A percentile compares a stretch with the other conserved stretches of the same genome.
Conservation (phyloP, 2,329 filamentous ascomycete species). For the Ophiostoma ips region DNA sequence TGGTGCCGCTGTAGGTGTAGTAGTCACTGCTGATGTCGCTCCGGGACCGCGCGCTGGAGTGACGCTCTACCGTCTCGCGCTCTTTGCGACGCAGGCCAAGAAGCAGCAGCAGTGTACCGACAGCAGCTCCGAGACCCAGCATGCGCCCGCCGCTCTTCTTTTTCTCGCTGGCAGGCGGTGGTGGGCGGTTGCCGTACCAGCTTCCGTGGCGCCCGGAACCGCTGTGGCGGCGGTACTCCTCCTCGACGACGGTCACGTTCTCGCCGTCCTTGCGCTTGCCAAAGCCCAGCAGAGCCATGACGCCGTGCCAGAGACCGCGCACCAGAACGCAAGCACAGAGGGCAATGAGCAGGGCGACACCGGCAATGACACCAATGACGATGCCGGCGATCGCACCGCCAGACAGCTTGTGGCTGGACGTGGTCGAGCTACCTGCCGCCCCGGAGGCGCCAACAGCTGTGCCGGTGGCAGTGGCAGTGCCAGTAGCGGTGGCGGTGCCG, state of each 20-base stretch:
- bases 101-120: conserved; percentile 37
- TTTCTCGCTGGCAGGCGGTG: conserved; percentile 29
- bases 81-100: conserved; percentile 40
- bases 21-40: conserved; percentile 37
- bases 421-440: conserved; percentile 20
- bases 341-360: conserved; percentile 51
- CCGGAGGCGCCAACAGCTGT: conserved; percentile 31
- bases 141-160: conserved; percentile 35
- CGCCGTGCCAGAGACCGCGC: conserved; percentile 44
- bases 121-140: conserved; percentile 37
- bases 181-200: conserved; percentile 38
- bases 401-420: conserved; percentile 33
- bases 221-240: conserved; percentile 41
- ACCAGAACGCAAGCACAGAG: conserved; percentile 64
- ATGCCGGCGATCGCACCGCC: conserved; percentile 68
- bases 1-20: conserved; percentile 34
- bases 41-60: conserved; percentile 25
- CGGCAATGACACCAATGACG: conserved; percentile 58
- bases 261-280: conserved; percentile 35
- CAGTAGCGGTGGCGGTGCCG: conserved; percentile 34
- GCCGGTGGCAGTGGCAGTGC: conserved; percentile 40
- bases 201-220: conserved; percentile 37
- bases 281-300: conserved; percentile 47
- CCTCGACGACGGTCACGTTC: conserved; percentile 37
- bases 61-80: conserved; percentile 30